Base-by-base conservation (phyloP, 345 rosid genomes). In the Toxicodendron radicans region DNA sequence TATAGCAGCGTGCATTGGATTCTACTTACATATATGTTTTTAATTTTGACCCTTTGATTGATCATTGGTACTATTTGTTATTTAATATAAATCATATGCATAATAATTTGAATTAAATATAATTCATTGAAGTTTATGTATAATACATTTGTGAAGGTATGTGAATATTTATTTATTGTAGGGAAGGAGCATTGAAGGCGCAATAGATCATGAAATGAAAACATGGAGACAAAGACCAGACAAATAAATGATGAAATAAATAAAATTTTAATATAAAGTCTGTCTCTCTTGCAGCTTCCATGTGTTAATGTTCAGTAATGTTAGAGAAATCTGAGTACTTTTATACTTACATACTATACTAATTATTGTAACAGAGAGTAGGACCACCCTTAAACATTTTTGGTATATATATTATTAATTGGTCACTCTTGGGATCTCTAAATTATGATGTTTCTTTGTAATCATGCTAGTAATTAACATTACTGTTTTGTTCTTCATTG, bases 211-310 rank as follows among this genome's bases (percentile, higher is more conserved):
- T 12, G 66, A 64, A 69, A 51, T 17, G 54, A 13, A 13, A 51
- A 38, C 43, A 38, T 5, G 54, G n/a, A n/a, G 85, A 75, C 87
- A 76, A 73, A 52, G 56, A 49, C 38, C 49, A 43, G 81, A 84
- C 78, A 81, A 70, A 63, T 74, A 67, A 60, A 21, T n/a, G 74
- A 56, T 57, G 66, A 64, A 68, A 56, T 20, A 48, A 61, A 71
- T 78, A 76, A 35, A 49, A 45, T 78, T 72, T 63, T 30, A 62
- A 64, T 52, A 49, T 18, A 73, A 76, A 73, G 77, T 58, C 70
- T 58, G 63, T 69, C 41, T 59, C 14, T 9, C 16, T 33, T 53
- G 73, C 79, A 67, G 74, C 58, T 69, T 68, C 77, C 78, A 73
- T 64, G 80, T 57, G 77, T 72, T 67, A 48, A 23, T 24, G 63